Conservation (phyloP, 140 eudicot species). For the Anethum foeniculum region DNA sequence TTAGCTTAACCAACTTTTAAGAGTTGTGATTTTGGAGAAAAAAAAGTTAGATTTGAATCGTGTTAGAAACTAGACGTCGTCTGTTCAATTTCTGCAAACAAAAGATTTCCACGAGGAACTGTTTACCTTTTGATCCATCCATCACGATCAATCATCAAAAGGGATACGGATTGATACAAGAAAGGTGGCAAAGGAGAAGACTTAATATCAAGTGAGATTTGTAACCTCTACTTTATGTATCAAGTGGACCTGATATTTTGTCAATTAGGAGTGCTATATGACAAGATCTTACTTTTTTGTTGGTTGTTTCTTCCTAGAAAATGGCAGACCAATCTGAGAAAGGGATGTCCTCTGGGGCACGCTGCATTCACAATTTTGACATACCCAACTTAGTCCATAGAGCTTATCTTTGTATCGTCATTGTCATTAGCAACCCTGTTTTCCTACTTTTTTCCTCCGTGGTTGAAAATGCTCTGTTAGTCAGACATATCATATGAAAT, state of each 20-base stretch:
- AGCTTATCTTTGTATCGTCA: not conserved
- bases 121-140: not conserved
- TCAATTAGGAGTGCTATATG: not conserved
- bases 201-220: not conserved
- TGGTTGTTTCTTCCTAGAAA: not conserved
- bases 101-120: not conserved
- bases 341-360: constrained; percentile 4
- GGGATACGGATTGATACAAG: not conserved
- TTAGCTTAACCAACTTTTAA: no score
- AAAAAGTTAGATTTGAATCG: no score
- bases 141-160: not conserved
- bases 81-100: no score
- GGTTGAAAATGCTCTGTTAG: not conserved
- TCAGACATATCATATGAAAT: no score
- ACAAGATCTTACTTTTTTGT: not conserved
- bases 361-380: not conserved
- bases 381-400: not conserved
- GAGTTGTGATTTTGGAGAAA: no score
- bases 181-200: not conserved
- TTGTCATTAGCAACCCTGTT: not conserved
- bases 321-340: not conserved
- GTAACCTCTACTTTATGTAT: not conserved
- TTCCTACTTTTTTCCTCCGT: not conserved
- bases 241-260: not conserved
- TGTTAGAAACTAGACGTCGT: not conserved